These are phyloP conservation scores for Sporormia fimetaria DNA, from an alignment of 495 filamentous ascomycete species.

Conservation along the genomic window DNA sequence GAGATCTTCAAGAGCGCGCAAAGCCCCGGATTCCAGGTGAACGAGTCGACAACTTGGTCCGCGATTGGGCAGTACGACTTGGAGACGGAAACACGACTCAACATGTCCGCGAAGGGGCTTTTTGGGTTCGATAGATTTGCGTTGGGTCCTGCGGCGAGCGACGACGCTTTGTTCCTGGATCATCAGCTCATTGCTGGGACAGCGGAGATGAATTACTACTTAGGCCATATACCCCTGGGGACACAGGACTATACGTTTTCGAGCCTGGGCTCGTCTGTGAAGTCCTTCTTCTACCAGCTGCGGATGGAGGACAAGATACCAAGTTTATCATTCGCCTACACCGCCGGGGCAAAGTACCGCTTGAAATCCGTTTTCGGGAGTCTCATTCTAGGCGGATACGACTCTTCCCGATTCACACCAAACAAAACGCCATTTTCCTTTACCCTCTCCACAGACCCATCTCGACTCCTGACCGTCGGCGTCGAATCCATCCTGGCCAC, in stretches of 20 bases:
- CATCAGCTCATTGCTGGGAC: conserved; percentile 21
- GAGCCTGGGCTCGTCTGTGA: conserved; percentile 10
- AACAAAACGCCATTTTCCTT: conserved; percentile 24
- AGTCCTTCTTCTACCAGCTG: conserved; percentile 17
- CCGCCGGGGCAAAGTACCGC: conserved; percentile 26
- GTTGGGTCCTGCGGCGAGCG: conserved; percentile 12
- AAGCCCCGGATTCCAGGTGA: conserved; percentile 20
- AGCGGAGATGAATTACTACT: conserved; percentile 20
- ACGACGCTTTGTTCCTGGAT: conserved; percentile 14
- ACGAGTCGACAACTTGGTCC: conserved; percentile 18
- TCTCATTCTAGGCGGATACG: conserved; percentile 33
- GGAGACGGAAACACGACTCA: conserved; percentile 15
- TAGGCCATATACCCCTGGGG: conserved; percentile 22
- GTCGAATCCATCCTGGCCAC: conserved; percentile 28
- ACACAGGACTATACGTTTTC: conserved; percentile 21
- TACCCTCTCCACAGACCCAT: conserved; percentile 14
- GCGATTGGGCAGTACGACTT: conserved; percentile 21
- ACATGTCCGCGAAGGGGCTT: conserved; percentile 13
- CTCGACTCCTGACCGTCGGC: conserved; percentile 25
- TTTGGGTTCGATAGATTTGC: conserved; percentile 25
- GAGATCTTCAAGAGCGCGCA: conserved; percentile 15
- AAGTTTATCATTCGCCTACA: conserved; percentile 25
- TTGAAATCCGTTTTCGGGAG: conserved; percentile 40
- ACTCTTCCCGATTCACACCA: conserved; percentile 27
- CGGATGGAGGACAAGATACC: conserved; percentile 21